phyloP scores from a whole-genome alignment of 768 basidiomycete genomes.

The Russula sp. region DNA sequence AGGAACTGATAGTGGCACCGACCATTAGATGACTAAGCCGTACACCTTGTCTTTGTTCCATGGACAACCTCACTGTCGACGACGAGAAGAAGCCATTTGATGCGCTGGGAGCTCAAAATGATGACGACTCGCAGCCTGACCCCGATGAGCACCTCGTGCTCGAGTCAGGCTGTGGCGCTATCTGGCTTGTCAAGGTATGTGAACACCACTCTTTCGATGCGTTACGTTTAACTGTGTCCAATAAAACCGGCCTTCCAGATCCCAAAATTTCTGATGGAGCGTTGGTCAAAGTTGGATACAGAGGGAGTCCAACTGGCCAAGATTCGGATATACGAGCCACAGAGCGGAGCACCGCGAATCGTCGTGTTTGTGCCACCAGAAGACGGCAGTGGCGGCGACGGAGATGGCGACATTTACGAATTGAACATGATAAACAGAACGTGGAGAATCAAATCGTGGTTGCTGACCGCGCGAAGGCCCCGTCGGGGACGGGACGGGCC shows the following conservation, averaged over 20 bases:
- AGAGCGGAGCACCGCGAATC: constrained; percentile 53
- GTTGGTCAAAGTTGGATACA: constrained; percentile 72
- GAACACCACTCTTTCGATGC: constrained; percentile 7
- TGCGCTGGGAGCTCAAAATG: constrained; percentile 44
- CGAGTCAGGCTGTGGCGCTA: constrained; percentile 68
- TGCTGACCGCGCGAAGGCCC: constrained; percentile 75
- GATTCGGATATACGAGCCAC: constrained; percentile 67
- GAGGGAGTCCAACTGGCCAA: constrained; percentile 82
- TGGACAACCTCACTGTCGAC: constrained; percentile 38
- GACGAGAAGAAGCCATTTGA: constrained; percentile 78
- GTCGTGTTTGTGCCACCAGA: constrained; percentile 65
- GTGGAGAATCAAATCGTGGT: constrained; percentile 86
- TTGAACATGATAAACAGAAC: constrained; percentile 83
- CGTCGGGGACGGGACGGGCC: constrained; percentile 49
- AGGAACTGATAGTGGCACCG: not conserved
- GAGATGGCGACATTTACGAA: constrained; percentile 64
- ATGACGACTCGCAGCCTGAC: constrained; percentile 68
- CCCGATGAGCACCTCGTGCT: constrained; percentile 82
- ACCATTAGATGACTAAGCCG: constrained; percentile 2
- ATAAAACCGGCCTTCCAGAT: constrained; percentile 47
- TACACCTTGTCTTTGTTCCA: not conserved
- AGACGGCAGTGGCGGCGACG: constrained; percentile 49
- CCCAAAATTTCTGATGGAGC: constrained; percentile 81
- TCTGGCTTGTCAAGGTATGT: constrained; percentile 83
- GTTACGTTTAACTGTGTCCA: not conserved